Base-by-base conservation (phyloP, 177 flowering plant species). In the Tripterygium wilfordii region DNA sequence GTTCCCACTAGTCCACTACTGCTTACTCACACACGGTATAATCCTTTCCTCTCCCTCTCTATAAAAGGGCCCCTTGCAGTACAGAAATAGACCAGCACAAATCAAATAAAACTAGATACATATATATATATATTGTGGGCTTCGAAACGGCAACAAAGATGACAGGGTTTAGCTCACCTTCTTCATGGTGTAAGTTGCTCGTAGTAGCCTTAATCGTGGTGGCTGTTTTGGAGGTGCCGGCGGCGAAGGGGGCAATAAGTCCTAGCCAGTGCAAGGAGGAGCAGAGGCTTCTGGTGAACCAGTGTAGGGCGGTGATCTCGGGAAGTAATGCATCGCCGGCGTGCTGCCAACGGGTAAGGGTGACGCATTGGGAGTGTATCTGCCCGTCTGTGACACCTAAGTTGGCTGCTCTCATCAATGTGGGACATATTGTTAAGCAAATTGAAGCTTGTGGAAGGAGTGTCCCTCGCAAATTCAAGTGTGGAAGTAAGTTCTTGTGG, bases 261-360 rank as follows among this genome's bases (percentile, higher is more conserved):
- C 49, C 49, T 3, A 54, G 58, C 49, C 43, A 53, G 36, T 54
- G 58, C 26, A 26, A 45, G 12, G 17, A 54, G 13, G 49, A 54
- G 50, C 35, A 15, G 26, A 21, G 26, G 40, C 42, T 15, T 2
- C 26, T 33, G 0, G 42, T 26, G 0, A 23, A 17, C 5, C 32
- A 17, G 0, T 54, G 58, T 36, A 35, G 22, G 50, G 17, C 33
- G 10, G 36, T 45, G 5, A 8, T 36, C 4, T 25, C 45, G 5
- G 58, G 58, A 6, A 17, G 4, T 1, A 33, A 12, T 2, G 50
- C 58, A 5, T 35, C 50, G 0, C 19, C 49, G 13, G 41, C 10
- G 25, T 54, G 58, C 14, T 54, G 58, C 29, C 23, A 33, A 6
- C 41, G 42, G 1, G 42, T 54, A 0, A 27, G 50, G 36, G 42